Percentiles rank a stretch among this genome's conserved stretches.
Conservation (phyloP, 257 asterid genomes). For the Echites panduratus region DNA sequence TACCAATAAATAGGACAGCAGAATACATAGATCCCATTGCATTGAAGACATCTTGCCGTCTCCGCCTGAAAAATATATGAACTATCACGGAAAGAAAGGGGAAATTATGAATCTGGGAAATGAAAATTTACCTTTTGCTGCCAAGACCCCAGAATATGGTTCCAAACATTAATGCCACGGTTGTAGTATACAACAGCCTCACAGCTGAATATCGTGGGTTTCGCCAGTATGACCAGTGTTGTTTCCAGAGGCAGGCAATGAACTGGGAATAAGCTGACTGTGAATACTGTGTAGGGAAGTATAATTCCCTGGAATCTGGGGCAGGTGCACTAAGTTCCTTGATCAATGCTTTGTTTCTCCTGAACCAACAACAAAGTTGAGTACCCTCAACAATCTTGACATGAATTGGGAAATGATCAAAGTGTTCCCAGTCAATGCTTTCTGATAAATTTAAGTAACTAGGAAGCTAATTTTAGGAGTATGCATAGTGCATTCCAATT, state of each 20-base stretch:
- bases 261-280: constrained; percentile 64
- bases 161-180: constrained; percentile 80
- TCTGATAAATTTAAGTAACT: not conserved
- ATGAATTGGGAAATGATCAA: not conserved
- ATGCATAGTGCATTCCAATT: not conserved
- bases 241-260: constrained; percentile 92
- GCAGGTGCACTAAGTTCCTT: constrained; percentile 62
- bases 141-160: constrained; percentile 92
- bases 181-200: constrained; percentile 71
- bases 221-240: constrained; percentile 82
- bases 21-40: constrained; percentile 99
- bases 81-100: not conserved
- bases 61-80: constrained; percentile 40
- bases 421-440: not conserved
- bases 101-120: not conserved
- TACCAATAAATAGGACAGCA: constrained; percentile 77
- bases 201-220: constrained; percentile 86
- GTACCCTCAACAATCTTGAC: not conserved
- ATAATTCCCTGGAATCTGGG: constrained; percentile 46
- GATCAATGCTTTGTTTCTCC: constrained; percentile 63
- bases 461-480: not conserved
- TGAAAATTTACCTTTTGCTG: constrained; percentile 50
- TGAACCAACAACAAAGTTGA: constrained; percentile 20
- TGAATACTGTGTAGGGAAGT: constrained; percentile 70
- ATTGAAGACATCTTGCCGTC: constrained; percentile 73